Base-by-base conservation (phyloP, 2,329 filamentous ascomycete species). In the Fusarium cicatricum region DNA sequence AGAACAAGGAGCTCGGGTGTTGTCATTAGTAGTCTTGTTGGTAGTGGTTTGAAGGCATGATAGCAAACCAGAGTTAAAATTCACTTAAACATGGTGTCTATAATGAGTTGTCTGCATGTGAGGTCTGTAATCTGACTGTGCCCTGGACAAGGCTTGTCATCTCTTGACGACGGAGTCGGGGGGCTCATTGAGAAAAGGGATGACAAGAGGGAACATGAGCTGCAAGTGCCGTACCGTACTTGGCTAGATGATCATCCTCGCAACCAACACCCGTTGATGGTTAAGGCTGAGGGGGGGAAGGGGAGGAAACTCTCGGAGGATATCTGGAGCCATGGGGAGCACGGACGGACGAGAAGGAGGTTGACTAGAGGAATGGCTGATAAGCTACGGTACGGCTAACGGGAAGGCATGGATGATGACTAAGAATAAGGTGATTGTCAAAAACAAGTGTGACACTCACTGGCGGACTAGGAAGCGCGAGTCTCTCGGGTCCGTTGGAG, bases 401-500 rank as follows among this genome's bases (percentile, higher is more conserved):
- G 23, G 23, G 23, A 26, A 26, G 21, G 7, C 21, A 14, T 15
- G 8, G 14, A n/a, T 33, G 33, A 34, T 34, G n/a, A 34, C 33
- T 34, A 34, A 34, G 33, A 17, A 17, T 16, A 34, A 34, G 23
- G 9, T 8, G 6, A 26, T 26, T 26, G 23, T 26, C 23, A 26
- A 26, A 26, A 26, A 26, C 23, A 26, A 26, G 34, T 21, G 11
- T 5, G n/a, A 23, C 34, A 37, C 12, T 39, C n/a, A n/a, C n/a
- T n/a, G n/a, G 9, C 6, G 9, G 9, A 23, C 21, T 23, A 7
- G 21, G 4, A 23, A 23, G 21, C 21, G 21, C 21, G 23, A 26
- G 23, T 26, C 9, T 26, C 23, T 47, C 44, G 33, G 44, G 23
- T 47, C 44, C 44, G 44, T 36, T 28, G 23, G 37, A 39, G 37